phyloP scores from a whole-genome alignment of 2,329 filamentous ascomycete species.

The Penicillium sp. region DNA sequence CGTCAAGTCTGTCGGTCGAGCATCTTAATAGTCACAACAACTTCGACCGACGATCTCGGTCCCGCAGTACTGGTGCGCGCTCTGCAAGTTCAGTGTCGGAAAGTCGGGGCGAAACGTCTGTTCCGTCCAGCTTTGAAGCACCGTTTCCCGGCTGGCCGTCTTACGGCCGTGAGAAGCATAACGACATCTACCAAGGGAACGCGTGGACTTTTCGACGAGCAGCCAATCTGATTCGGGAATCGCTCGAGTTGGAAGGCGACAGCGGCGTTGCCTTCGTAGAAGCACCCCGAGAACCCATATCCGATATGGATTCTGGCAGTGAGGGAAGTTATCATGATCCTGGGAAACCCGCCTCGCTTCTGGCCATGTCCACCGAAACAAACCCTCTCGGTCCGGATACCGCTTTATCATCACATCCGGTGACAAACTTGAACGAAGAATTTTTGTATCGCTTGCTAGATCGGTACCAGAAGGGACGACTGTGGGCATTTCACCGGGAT shows the following conservation, averaged over 20 bases:
- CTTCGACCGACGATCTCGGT: constrained; percentile 17
- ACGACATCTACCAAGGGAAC: neutral
- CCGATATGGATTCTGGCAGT: constrained; percentile 5
- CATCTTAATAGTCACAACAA: constrained; percentile 12
- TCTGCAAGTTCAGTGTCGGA: constrained; percentile 22
- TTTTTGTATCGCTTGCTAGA: constrained; percentile 9
- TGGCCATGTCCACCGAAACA: constrained; percentile 10
- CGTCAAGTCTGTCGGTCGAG: constrained; percentile 12
- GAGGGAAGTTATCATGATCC: constrained; percentile 1
- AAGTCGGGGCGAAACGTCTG: constrained; percentile 16
- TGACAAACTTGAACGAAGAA: constrained; percentile 8
- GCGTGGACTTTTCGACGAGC: constrained; percentile 17
- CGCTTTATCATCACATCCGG: constrained; percentile 2
- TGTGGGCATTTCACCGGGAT: constrained; percentile 16
- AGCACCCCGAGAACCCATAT: constrained; percentile 1
- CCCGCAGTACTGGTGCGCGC: constrained; percentile 16
- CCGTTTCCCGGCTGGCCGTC: constrained; percentile 26
- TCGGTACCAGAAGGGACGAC: constrained; percentile 13
- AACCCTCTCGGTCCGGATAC: constrained; percentile 1
- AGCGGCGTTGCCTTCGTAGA: constrained; percentile 14
- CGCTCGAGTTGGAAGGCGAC: constrained; percentile 11
- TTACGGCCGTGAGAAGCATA: constrained; percentile 15
- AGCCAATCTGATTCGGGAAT: constrained; percentile 18
- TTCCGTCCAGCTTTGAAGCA: constrained; percentile 10
- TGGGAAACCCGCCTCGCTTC: constrained; percentile 6